phyloP scores from a whole-genome alignment of 2,329 filamentous ascomycete species.

The Calonectria pseudoturangicola region DNA sequence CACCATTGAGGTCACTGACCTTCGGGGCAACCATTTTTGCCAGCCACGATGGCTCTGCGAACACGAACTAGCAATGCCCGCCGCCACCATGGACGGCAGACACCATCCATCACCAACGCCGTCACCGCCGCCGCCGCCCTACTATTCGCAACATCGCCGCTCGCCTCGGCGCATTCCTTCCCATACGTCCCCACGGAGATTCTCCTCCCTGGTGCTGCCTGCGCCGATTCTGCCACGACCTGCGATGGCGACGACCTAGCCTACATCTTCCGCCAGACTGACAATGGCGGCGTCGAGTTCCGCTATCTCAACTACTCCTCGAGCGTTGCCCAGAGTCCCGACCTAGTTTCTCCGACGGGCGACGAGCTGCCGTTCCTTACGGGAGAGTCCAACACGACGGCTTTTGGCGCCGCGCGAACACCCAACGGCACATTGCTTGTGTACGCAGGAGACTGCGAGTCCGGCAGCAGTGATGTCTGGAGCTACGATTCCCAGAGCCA shows the following conservation, averaged over 20 bases:
- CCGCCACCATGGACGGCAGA: constrained; percentile 25
- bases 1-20: background rate
- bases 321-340: constrained; percentile 68
- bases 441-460: constrained; percentile 83
- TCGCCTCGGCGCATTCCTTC: constrained; percentile 67
- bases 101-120: constrained; percentile 35
- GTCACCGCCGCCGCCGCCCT: constrained; percentile 32
- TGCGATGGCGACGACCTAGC: constrained; percentile 68
- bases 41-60: constrained; percentile 26
- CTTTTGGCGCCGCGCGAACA: constrained; percentile 82
- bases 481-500: constrained; percentile 65
- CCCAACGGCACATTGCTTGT: constrained; percentile 82
- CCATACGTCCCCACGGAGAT: constrained; percentile 88
- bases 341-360: constrained; percentile 70
- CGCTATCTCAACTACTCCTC: constrained; percentile 80
- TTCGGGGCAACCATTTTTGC: background rate
- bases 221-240: constrained; percentile 63
- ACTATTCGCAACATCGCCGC: constrained; percentile 38
- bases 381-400: constrained; percentile 65
- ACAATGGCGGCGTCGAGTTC: constrained; percentile 69
- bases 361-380: constrained; percentile 78
- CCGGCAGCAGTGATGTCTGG: constrained; percentile 78
- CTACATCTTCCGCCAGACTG: constrained; percentile 81
- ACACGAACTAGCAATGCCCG: constrained; percentile 21
- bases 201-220: constrained; percentile 70